Percentiles rank a stretch among this genome's conserved stretches.
These are phyloP conservation scores for Oehlia diaphana DNA, from an alignment of 192 early-diverging fungal genomes.

Conservation along the genomic window DNA sequence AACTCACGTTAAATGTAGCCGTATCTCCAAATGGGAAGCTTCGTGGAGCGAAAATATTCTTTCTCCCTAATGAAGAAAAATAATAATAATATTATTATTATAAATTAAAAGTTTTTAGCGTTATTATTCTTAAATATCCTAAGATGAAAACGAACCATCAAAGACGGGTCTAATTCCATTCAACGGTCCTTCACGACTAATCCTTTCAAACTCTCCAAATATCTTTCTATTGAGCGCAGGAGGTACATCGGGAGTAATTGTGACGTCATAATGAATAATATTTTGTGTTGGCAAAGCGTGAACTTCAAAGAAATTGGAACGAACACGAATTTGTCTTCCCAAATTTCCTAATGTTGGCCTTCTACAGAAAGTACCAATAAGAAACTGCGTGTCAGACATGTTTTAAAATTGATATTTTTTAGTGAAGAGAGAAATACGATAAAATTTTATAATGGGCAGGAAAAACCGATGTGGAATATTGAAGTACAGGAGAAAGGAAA, in stretches of 20 bases:
- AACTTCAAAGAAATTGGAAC: constrained; percentile 80
- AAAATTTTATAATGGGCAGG: not conserved
- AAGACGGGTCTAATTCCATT: constrained; percentile 66
- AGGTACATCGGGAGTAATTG: constrained; percentile 74
- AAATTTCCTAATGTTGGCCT: constrained; percentile 44
- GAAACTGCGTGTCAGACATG: not conserved
- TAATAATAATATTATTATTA: not conserved
- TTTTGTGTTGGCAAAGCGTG: constrained; percentile 54
- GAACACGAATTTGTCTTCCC: constrained; percentile 47
- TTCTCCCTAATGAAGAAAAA: constrained; percentile 35
- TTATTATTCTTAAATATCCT: not conserved
- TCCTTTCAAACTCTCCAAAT: constrained; percentile 61
- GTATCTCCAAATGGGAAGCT: constrained; percentile 51
- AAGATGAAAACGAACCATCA: constrained; percentile 48
- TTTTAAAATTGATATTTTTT: not conserved
- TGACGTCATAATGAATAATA: constrained; percentile 86
- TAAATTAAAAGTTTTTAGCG: not conserved
- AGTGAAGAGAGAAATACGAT: not conserved
- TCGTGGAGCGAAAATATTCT: constrained; percentile 69
- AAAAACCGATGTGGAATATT: not conserved
- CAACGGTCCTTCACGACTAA: constrained; percentile 51
- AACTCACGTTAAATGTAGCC: constrained; percentile 54
- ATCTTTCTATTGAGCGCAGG: constrained; percentile 67
- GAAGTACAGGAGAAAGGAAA: no score
- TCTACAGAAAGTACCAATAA: not conserved